A percentile compares a stretch with the other conserved stretches of the same genome.
Evolutionary conservation across 2,329 filamentous ascomycete genomes (phyloP).

Genomic region (Stachybotrys echinatus): DNA sequence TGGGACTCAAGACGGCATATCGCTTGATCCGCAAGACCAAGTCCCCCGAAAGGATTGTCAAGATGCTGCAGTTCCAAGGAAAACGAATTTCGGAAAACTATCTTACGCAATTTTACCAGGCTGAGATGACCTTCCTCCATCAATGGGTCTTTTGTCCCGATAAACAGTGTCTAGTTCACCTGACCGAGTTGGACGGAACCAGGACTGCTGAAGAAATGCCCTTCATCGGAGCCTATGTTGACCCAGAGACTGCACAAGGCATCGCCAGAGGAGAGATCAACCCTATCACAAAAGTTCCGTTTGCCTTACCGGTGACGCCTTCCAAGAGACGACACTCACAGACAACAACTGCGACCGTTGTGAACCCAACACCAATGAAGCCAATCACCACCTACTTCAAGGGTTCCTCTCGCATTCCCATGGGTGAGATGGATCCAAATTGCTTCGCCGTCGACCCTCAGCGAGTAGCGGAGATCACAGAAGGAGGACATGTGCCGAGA

Average conservation of each 20-base stretch:
- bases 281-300: constrained; percentile 76
- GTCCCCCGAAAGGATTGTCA: constrained; percentile 74
- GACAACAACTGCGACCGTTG: constrained; percentile 14
- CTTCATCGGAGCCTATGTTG: constrained; percentile 73
- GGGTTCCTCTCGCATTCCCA: constrained; percentile 43
- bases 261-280: constrained; percentile 81
- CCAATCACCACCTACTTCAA: constrained; percentile 53
- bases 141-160: constrained; percentile 90
- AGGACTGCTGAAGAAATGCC: constrained; percentile 66
- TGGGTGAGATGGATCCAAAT: constrained; percentile 60
- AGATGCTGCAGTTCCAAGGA: constrained; percentile 82
- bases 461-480: constrained; percentile 41
- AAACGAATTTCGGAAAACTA: constrained; percentile 82
- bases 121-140: constrained; percentile 88
- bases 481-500: constrained; percentile 44
- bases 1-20: constrained; percentile 92
- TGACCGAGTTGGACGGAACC: constrained; percentile 61
- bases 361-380: constrained; percentile 30
- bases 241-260: constrained; percentile 61
- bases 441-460: constrained; percentile 50
- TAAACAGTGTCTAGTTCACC: constrained; percentile 64
- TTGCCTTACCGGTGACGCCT: constrained; percentile 36
- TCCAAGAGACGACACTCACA: constrained; percentile 37
- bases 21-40: constrained; percentile 87
- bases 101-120: constrained; percentile 73